Conservation (phyloP, 352 stramenopile species). For the Globisporangium orthogonon region DNA sequence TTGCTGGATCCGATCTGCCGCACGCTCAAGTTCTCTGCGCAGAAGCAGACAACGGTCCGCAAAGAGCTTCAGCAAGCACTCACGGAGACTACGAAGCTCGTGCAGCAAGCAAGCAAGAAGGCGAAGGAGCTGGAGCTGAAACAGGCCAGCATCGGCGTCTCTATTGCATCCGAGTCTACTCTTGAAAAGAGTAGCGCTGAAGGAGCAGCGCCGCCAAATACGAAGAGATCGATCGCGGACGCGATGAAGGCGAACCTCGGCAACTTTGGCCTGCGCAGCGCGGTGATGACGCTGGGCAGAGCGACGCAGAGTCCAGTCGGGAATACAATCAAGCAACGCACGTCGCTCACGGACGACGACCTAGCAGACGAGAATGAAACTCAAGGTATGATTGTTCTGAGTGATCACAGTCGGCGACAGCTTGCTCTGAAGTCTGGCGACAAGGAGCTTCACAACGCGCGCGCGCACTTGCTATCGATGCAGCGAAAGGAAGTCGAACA, state of each 20-base stretch:
- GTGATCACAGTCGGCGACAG: too few species aligned
- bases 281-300: slow-evolving; percentile 4
- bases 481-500: slow-evolving; percentile 27
- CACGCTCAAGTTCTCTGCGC: slow-evolving; percentile 43
- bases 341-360: not conserved
- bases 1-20: slow-evolving; percentile 41
- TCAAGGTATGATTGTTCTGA: too few species aligned
- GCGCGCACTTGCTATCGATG: slow-evolving; percentile 14
- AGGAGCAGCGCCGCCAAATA: not conserved
- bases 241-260: slow-evolving; percentile 12
- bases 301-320: slow-evolving; percentile 2
- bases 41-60: slow-evolving; percentile 38
- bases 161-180: not conserved
- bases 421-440: slow-evolving; percentile 1
- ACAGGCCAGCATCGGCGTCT: slow-evolving; percentile 1
- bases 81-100: slow-evolving; percentile 19
- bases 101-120: slow-evolving; percentile 16
- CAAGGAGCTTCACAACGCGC: slow-evolving; percentile 19
- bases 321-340: slow-evolving; percentile 8
- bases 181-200: too few species aligned
- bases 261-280: slow-evolving; percentile 21
- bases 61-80: slow-evolving; percentile 32
- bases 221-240: not conserved
- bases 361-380: not conserved
- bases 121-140: slow-evolving; percentile 20